Evolutionary conservation across 202 grass and related monocot genomes (phyloP).

Genomic region (Panicum virgatum): DNA sequence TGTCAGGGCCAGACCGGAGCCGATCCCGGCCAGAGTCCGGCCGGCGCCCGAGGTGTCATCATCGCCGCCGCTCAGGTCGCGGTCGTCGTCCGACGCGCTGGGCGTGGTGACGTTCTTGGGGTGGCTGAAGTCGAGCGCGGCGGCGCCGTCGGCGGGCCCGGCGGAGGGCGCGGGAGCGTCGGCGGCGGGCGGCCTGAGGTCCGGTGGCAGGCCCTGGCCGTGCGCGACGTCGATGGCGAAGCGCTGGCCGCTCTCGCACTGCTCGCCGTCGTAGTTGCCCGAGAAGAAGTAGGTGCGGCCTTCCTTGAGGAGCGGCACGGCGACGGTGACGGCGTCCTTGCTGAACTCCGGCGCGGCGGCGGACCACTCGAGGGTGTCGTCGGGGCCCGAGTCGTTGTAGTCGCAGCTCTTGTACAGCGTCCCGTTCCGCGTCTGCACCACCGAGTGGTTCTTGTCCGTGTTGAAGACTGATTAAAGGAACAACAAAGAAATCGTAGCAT

Average conservation of each 20-base stretch:
- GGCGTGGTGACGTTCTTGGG: conserved; percentile 64
- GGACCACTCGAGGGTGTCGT: conserved; percentile 83
- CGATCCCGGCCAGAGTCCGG: conserved; percentile 7
- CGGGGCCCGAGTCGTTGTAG: conserved; percentile 60
- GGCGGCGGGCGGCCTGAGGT: conserved; percentile 53
- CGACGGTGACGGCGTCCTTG: conserved; percentile 65
- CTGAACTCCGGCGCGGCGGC: conserved; percentile 74
- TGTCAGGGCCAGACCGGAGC: background rate
- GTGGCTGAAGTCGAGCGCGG: conserved; percentile 58
- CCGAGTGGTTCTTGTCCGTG: conserved; percentile 96
- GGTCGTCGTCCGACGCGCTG: conserved; percentile 12
- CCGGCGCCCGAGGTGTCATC: background rate
- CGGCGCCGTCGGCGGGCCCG: background rate
- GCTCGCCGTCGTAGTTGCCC: conserved; percentile 84
- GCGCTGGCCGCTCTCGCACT: conserved; percentile 81
- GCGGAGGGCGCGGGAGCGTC: conserved; percentile 39
- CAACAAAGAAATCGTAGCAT: too few relatives aligned
- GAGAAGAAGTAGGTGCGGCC: conserved; percentile 84
- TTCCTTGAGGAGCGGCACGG: conserved; percentile 84
- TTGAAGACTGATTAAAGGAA: conserved; percentile 62
- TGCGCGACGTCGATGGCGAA: conserved; percentile 71
- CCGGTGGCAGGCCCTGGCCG: conserved; percentile 80
- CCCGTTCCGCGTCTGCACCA: conserved; percentile 83
- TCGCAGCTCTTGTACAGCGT: conserved; percentile 85
- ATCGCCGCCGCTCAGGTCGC: background rate